These are phyloP conservation scores for Wickerhamiella shivajii DNA, from an alignment of 805 yeast species.

Conservation along the genomic window DNA sequence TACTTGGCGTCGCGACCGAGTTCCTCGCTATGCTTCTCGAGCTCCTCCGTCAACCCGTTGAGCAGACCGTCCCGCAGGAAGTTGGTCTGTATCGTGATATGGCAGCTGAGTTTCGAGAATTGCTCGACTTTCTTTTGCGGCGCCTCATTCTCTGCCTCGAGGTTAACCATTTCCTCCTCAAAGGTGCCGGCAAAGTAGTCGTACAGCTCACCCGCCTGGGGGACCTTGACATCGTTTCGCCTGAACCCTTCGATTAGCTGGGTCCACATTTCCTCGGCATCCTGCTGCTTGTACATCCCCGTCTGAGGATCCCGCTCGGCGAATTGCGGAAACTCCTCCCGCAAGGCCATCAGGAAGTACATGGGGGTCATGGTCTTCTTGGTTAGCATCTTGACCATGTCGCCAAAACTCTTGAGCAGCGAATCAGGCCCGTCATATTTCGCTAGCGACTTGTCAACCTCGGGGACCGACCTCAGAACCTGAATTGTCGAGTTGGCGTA, in stretches of 20 bases:
- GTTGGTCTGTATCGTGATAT: conserved; percentile 72
- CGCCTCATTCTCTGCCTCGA: conserved; percentile 36
- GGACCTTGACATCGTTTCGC: conserved; percentile 16
- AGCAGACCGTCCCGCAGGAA: conserved; percentile 74
- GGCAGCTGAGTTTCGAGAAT: conserved; percentile 71
- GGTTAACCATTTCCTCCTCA: conserved; percentile 42
- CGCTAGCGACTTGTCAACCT: conserved; percentile 33
- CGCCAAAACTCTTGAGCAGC: conserved; percentile 23
- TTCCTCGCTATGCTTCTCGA: conserved; percentile 62
- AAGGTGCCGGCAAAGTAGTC: conserved; percentile 51
- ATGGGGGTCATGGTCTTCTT: conserved; percentile 45
- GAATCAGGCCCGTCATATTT: conserved; percentile 26
- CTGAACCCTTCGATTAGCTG: conserved; percentile 37
- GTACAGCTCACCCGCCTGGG: conserved; percentile 24
- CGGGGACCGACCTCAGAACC: conserved; percentile 35
- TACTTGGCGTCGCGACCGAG: conserved; percentile 60
- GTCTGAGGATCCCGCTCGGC: conserved; percentile 44
- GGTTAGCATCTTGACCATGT: conserved; percentile 21
- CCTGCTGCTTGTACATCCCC: conserved; percentile 85
- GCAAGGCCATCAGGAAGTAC: conserved; percentile 37
- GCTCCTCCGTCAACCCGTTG: conserved; percentile 55
- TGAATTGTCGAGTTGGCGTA: conserved; percentile 60
- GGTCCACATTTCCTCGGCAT: conserved; percentile 92
- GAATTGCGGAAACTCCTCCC: conserved; percentile 73
- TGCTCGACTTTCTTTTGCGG: conserved; percentile 33